A percentile compares a stretch with the other conserved stretches of the same genome.
Conservation (phyloP, 2,329 filamentous ascomycete genomes). For the Arthrobotrys musiformis region DNA sequence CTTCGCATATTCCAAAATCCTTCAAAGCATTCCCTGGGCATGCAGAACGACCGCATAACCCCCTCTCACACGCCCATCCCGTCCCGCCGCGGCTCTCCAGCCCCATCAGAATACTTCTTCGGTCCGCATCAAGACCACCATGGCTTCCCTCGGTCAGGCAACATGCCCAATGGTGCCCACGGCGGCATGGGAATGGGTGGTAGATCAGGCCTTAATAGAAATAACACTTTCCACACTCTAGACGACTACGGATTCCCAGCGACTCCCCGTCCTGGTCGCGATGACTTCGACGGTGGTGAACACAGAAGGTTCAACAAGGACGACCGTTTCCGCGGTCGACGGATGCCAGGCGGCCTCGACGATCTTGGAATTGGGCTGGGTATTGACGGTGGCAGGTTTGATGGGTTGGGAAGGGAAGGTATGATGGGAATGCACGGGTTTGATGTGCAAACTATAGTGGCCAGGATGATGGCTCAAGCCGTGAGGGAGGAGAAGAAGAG, state of each 20-base stretch:
- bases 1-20: conserved; percentile 36
- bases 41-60: conserved; percentile 36
- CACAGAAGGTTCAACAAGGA: conserved; percentile 38
- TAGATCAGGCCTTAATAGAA: conserved; percentile 16
- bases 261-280: not conserved
- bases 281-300: conserved; percentile 31
- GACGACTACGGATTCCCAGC: conserved; percentile 37
- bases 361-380: conserved; percentile 25
- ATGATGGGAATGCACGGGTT: not conserved
- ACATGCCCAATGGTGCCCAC: conserved; percentile 7
- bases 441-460: conserved; percentile 43
- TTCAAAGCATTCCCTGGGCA: conserved; percentile 20
- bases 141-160: conserved; percentile 29
- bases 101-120: conserved; percentile 51
- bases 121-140: conserved; percentile 37
- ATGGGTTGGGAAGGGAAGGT: conserved; percentile 5
- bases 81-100: conserved; percentile 39
- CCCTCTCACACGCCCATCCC: conserved; percentile 46
- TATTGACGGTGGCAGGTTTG: conserved; percentile 22
- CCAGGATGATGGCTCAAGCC: conserved; percentile 44
- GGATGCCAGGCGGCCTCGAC: conserved; percentile 19
- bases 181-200: not conserved
- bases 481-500: conserved; percentile 50
- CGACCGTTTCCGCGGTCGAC: conserved; percentile 32
- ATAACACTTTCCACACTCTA: conserved; percentile 29